Percentiles rank a stretch among this genome's conserved stretches.
phyloP scores from a whole-genome alignment of 202 grass and related monocot genomes.

The Saccharum hybrid region DNA sequence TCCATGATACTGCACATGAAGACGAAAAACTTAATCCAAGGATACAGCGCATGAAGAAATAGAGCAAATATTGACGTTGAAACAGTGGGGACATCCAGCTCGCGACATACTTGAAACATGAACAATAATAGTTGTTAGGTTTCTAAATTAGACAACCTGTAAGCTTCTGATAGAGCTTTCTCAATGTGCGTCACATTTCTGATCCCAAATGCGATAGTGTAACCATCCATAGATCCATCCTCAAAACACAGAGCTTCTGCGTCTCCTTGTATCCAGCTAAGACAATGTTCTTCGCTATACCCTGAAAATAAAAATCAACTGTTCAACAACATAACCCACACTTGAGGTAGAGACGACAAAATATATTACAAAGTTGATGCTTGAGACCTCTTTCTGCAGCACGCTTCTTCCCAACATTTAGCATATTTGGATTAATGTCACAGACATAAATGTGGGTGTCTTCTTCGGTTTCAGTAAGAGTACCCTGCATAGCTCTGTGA shows the following conservation, averaged over 20 bases:
- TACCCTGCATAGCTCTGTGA: conserved; percentile 59
- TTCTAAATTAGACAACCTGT: conserved; percentile 57
- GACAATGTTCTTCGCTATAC: conserved; percentile 56
- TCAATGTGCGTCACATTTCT: conserved; percentile 98
- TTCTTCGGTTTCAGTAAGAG: conserved; percentile 67
- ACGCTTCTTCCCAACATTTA: conserved; percentile 88
- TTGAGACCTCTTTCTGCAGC: conserved; percentile 73
- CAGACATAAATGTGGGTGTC: conserved; percentile 89
- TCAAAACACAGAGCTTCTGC: conserved; percentile 91
- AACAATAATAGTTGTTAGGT: background rate
- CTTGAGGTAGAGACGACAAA: conserved; percentile 16
- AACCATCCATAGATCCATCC: conserved; percentile 91
- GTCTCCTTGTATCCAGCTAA: conserved; percentile 90
- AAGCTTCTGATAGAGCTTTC: conserved; percentile 85
- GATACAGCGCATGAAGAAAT: background rate
- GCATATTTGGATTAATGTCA: conserved; percentile 96
- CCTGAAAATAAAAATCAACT: conserved; percentile 50
- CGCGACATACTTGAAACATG: conserved; percentile 13
- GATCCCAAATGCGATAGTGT: conserved; percentile 95
- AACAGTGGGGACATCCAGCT: background rate
- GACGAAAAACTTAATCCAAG: conserved; percentile 14
- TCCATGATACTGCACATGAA: background rate
- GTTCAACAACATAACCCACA: conserved; percentile 31
- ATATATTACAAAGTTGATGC: background rate
- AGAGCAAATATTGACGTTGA: background rate